These are phyloP conservation scores for Mycena kentingensis DNA, from an alignment of 768 basidiomycete genomes.

Conservation along the genomic window DNA sequence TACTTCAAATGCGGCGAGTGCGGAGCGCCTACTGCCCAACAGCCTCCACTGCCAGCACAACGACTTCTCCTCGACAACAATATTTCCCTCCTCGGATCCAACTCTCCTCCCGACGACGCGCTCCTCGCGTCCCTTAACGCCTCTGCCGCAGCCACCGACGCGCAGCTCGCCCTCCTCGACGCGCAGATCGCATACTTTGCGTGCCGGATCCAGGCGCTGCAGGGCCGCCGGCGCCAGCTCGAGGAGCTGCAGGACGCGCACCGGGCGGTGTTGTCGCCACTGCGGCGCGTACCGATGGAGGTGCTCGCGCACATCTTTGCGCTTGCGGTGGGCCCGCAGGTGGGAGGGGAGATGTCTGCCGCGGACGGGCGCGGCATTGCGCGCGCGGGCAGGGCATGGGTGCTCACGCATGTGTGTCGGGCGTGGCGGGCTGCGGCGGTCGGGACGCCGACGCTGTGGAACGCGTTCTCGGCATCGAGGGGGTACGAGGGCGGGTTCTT, in stretches of 20 bases:
- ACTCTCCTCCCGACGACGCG: neutral
- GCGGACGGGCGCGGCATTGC: neutral
- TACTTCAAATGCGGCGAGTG: too few species aligned
- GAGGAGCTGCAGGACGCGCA: neutral
- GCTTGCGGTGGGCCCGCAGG: neutral
- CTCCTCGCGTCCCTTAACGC: neutral
- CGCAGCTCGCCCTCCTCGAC: neutral
- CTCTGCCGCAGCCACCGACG: neutral
- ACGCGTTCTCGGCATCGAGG: neutral
- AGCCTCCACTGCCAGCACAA: too few species aligned
- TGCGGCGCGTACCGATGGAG: slow-evolving; percentile 1
- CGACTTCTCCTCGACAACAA: too few species aligned
- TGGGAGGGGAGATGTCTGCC: neutral
- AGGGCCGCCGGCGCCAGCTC: neutral
- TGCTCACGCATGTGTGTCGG: neutral
- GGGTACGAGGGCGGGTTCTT: neutral
- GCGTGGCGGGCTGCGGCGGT: neutral
- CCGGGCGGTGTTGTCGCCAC: neutral
- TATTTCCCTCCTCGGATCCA: too few species aligned
- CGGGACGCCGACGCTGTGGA: neutral
- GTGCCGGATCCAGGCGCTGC: neutral
- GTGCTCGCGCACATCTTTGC: neutral
- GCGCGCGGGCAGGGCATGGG: neutral
- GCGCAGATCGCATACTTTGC: neutral
- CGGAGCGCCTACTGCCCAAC: too few species aligned